These are phyloP conservation scores for Tricholoma matsutake DNA, from an alignment of 768 basidiomycete genomes.

Conservation along the genomic window DNA sequence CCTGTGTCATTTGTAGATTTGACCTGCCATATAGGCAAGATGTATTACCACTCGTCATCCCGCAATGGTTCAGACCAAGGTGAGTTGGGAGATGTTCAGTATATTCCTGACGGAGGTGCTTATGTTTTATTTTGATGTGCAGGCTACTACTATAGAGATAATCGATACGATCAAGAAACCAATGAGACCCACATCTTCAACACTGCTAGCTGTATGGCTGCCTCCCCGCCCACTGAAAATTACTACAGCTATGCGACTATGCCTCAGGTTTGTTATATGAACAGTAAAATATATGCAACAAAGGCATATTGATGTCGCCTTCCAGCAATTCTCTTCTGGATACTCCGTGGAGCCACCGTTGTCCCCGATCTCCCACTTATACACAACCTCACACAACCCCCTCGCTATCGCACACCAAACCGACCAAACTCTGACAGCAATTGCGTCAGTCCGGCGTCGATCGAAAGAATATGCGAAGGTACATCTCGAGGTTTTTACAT, in stretches of 20 bases:
- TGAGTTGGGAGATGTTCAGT: not conserved
- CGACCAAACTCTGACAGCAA: conserved; percentile 19
- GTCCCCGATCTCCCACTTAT: conserved; percentile 2
- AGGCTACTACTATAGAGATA: conserved; percentile 10
- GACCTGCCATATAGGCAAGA: not conserved
- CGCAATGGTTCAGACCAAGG: conserved; percentile 8
- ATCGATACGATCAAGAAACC: conserved; percentile 1
- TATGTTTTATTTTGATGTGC: not conserved
- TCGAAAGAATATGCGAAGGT: conserved; percentile 16
- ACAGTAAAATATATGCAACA: not conserved
- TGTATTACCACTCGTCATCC: conserved; percentile 15
- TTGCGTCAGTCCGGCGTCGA: conserved; percentile 18
- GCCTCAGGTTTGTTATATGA: conserved; percentile 9
- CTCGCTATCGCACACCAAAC: conserved; percentile 20
- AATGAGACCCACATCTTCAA: conserved; percentile 1
- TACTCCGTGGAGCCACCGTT: not conserved
- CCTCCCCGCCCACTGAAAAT: conserved; percentile 5
- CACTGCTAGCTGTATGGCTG: not conserved
- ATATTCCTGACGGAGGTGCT: not conserved
- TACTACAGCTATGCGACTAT: conserved; percentile 5
- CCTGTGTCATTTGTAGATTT: not conserved
- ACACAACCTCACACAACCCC: conserved; percentile 11
- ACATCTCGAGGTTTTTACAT: not conserved
- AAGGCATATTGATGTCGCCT: not conserved
- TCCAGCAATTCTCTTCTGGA: not conserved